Conservation (phyloP, 2,329 filamentous ascomycete species). For the Periconia macrospinosa region DNA sequence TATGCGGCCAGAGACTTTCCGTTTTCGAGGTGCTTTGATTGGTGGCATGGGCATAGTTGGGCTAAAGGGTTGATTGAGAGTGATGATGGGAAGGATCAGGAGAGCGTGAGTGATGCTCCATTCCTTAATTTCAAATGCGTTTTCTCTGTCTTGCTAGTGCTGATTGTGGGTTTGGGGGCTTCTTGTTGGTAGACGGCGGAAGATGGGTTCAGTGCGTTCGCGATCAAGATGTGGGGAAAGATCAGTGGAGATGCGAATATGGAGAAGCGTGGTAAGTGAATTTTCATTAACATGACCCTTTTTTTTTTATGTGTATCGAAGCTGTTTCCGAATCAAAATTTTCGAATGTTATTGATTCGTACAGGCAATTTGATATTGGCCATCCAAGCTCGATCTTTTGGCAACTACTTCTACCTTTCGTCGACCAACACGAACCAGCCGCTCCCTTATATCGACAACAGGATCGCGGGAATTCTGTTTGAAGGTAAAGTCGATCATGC, state of each 20-base stretch:
- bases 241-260: slow-evolving; percentile 75
- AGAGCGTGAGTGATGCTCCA: slow-evolving; percentile 55
- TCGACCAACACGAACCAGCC: slow-evolving; percentile 73
- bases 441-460: slow-evolving; percentile 77
- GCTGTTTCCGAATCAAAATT: background rate
- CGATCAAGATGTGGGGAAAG: slow-evolving; percentile 90
- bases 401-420: slow-evolving; percentile 80
- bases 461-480: slow-evolving; percentile 70
- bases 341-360: background rate
- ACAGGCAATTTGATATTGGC: slow-evolving; percentile 79
- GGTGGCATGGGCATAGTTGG: slow-evolving; percentile 94
- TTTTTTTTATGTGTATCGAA: background rate
- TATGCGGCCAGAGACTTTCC: slow-evolving; percentile 66
- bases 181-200: slow-evolving; percentile 64
- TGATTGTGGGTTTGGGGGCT: background rate
- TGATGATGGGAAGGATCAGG: slow-evolving; percentile 78
- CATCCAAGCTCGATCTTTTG: slow-evolving; percentile 72
- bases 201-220: slow-evolving; percentile 84
- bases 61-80: slow-evolving; percentile 76
- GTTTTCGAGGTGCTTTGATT: slow-evolving; percentile 83
- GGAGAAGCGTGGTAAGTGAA: slow-evolving; percentile 63
- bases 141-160: background rate
- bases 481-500: slow-evolving; percentile 95
- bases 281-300: background rate
- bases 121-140: background rate